A percentile compares a stretch with the other conserved stretches of the same genome.
These are phyloP conservation scores for Carpinus fangiana DNA, from an alignment of 306 rosid genomes.

Conservation along the genomic window DNA sequence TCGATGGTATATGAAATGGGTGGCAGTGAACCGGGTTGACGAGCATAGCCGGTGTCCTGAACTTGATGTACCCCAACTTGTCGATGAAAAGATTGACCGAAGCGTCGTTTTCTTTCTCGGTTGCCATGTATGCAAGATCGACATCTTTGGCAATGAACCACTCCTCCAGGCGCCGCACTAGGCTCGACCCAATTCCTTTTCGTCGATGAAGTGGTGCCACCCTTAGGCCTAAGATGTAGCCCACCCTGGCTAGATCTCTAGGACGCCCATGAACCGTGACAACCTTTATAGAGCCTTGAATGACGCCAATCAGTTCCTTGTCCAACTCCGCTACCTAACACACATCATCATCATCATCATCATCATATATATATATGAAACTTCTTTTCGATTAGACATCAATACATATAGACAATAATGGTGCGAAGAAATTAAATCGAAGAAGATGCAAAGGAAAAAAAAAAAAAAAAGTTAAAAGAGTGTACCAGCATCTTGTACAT, in stretches of 20 bases:
- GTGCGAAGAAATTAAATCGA: not conserved
- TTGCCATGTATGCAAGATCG: conserved; percentile 82
- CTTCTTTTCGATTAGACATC: conserved; percentile 9
- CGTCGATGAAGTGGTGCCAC: conserved; percentile 61
- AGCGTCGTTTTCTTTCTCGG: conserved; percentile 76
- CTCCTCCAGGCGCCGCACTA: conserved; percentile 62
- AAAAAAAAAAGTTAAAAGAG: not conserved
- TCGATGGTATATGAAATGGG: conserved; percentile 39
- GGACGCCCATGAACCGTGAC: conserved; percentile 59
- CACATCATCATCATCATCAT: no score
- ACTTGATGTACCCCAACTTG: conserved; percentile 58
- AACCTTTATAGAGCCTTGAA: conserved; percentile 82
- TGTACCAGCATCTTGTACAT: conserved; percentile 86
- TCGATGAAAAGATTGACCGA: conserved; percentile 64
- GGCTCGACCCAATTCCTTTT: conserved; percentile 66
- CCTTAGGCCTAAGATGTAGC: conserved; percentile 79
- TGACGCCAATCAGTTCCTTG: conserved; percentile 71
- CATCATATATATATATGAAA: not conserved
- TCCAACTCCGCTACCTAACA: conserved; percentile 74
- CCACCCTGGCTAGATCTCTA: conserved; percentile 59
- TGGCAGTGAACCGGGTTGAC: conserved; percentile 71
- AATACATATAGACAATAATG: not conserved
- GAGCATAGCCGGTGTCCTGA: conserved; percentile 69
- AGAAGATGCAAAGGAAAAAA: not conserved
- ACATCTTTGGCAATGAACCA: conserved; percentile 76